Percentiles rank a stretch among this genome's conserved stretches.
phyloP scores from a whole-genome alignment of 306 rosid species.

The Acacia crassicarpa region DNA sequence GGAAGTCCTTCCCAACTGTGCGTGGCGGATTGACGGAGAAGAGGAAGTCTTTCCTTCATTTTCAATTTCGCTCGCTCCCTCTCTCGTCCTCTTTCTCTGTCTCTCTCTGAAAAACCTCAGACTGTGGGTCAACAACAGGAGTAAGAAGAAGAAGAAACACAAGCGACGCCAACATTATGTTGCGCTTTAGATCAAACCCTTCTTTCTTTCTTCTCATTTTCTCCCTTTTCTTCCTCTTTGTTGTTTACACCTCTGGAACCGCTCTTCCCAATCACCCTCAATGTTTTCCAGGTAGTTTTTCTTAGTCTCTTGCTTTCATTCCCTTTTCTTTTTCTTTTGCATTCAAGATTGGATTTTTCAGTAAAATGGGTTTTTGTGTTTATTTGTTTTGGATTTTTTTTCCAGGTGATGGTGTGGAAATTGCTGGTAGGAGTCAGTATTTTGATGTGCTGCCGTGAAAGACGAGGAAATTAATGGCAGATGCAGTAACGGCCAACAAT shows the following conservation, averaged over 20 bases:
- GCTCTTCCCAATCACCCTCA: conserved; percentile 18
- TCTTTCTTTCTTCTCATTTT: conserved; percentile 28
- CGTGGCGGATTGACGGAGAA: too few species aligned
- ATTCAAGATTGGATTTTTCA: neutral
- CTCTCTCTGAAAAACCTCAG: conserved; percentile 28
- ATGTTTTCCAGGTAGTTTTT: conserved; percentile 34
- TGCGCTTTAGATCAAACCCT: conserved; percentile 30
- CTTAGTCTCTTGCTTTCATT: too few species aligned
- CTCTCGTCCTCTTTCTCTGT: conserved; percentile 35
- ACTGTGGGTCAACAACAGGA: conserved; percentile 34
- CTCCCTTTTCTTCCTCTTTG: conserved; percentile 19
- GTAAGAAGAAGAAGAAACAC: conserved; percentile 40
- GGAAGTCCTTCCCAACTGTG: too few species aligned
- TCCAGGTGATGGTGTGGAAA: conserved; percentile 35
- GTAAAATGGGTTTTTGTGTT: neutral
- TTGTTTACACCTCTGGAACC: conserved; percentile 29
- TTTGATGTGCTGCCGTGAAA: conserved; percentile 46
- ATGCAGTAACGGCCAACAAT: conserved; percentile 34
- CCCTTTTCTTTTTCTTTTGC: too few species aligned
- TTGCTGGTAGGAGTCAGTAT: conserved; percentile 30
- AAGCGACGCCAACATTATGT: conserved; percentile 40
- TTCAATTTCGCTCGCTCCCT: neutral
- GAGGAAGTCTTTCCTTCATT: neutral
- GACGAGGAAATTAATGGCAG: conserved; percentile 64
- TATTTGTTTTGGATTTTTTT: neutral